These are phyloP conservation scores for Calonectria multiphialidica DNA, from an alignment of 2,329 filamentous ascomycete species.

Conservation along the genomic window DNA sequence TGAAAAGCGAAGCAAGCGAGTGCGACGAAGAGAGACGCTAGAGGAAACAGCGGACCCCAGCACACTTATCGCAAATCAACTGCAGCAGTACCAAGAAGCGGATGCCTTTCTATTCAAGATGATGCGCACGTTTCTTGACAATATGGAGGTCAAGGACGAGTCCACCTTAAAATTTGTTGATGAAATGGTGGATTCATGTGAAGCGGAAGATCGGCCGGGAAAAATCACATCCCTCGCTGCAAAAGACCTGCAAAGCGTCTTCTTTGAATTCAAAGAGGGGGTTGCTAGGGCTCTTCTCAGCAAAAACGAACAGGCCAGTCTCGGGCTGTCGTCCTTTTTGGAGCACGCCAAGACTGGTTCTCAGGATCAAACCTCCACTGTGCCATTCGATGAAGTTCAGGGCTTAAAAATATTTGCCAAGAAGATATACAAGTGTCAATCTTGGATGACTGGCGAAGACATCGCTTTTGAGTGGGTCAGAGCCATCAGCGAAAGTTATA, in stretches of 20 bases:
- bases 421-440: slow-evolving; percentile 54
- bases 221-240: slow-evolving; percentile 62
- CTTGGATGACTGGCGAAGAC: slow-evolving; percentile 68
- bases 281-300: slow-evolving; percentile 64
- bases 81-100: slow-evolving; percentile 68
- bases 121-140: slow-evolving; percentile 67
- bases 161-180: slow-evolving; percentile 58
- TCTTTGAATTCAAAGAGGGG: slow-evolving; percentile 66
- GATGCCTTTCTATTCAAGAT: slow-evolving; percentile 68
- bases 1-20: slow-evolving; percentile 75
- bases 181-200: slow-evolving; percentile 65
- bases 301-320: slow-evolving; percentile 64
- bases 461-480: slow-evolving; percentile 70
- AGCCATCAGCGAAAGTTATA: slow-evolving; percentile 63
- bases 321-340: slow-evolving; percentile 71
- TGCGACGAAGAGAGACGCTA: slow-evolving; percentile 67
- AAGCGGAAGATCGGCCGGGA: slow-evolving; percentile 61
- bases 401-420: slow-evolving; percentile 66
- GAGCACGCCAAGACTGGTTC: slow-evolving; percentile 71
- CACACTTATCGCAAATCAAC: slow-evolving; percentile 64
- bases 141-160: slow-evolving; percentile 65
- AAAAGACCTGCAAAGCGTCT: slow-evolving; percentile 61
- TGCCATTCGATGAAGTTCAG: slow-evolving; percentile 64
- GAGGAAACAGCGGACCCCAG: slow-evolving; percentile 67
- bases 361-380: slow-evolving; percentile 60